Conservation (phyloP, 345 rosid genomes). For the Hibiscus tridactylites region DNA sequence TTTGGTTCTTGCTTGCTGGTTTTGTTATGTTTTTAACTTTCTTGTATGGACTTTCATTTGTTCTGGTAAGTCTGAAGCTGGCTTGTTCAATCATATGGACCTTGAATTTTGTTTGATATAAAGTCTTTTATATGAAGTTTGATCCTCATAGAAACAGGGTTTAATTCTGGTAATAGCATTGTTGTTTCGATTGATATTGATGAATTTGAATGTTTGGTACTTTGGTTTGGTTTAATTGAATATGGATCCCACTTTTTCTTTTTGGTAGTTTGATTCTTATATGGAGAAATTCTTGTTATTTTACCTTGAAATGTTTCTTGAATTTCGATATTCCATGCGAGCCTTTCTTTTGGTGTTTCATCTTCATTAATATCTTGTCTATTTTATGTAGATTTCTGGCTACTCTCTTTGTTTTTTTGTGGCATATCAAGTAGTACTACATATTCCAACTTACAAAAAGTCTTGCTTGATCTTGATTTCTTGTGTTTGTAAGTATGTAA, state of each 20-base stretch:
- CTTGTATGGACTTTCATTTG: background rate
- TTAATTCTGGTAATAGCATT: background rate
- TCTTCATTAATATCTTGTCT: background rate
- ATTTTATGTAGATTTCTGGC: background rate
- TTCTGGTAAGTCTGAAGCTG: background rate
- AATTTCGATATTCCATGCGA: background rate
- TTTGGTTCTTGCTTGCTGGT: no score
- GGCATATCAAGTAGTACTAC: background rate
- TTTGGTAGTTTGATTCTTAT: background rate
- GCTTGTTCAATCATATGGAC: background rate
- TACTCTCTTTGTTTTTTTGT: no score
- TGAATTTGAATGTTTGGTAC: background rate
- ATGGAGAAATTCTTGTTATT: background rate
- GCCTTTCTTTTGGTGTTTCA: background rate
- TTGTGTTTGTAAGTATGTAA: background rate
- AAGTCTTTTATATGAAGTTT: background rate
- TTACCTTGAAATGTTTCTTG: background rate
- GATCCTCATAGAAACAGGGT: background rate
- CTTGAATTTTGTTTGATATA: background rate
- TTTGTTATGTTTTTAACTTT: no score
- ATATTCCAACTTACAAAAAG: background rate
- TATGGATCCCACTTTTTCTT: background rate
- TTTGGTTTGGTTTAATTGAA: background rate
- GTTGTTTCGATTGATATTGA: background rate
- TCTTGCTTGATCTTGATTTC: background rate